Evolutionary conservation across 2,329 filamentous ascomycete genomes (phyloP).

Genomic region (Cadophora sp.): DNA sequence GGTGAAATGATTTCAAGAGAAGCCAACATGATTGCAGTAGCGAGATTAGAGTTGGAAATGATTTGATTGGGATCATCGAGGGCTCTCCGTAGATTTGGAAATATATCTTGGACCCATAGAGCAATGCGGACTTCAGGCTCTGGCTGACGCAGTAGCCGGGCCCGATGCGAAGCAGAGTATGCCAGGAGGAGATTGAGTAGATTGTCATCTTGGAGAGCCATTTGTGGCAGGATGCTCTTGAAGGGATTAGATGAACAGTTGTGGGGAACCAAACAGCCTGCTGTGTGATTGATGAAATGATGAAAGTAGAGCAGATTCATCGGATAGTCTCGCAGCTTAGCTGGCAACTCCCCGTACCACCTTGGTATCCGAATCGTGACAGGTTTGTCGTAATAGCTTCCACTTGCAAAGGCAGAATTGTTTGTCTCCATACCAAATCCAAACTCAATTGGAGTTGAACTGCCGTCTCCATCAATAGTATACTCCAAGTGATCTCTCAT

Average conservation of each 20-base stretch:
- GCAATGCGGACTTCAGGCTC: conserved; percentile 82
- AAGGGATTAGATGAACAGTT: conserved; percentile 60
- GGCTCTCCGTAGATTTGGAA: conserved; percentile 72
- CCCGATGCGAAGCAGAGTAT: conserved; percentile 84
- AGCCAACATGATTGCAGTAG: conserved; percentile 84
- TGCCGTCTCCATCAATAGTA: conserved; percentile 45
- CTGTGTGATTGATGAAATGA: conserved; percentile 80
- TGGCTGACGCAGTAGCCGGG: conserved; percentile 73
- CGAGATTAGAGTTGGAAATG: conserved; percentile 76
- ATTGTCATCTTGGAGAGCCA: conserved; percentile 73
- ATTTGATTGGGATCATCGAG: conserved; percentile 66
- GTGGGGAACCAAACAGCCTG: conserved; percentile 62
- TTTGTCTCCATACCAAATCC: conserved; percentile 55
- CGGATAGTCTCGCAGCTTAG: conserved; percentile 68
- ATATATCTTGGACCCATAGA: conserved; percentile 80
- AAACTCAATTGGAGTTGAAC: conserved; percentile 52
- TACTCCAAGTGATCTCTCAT: conserved; percentile 35
- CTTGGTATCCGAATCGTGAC: conserved; percentile 65
- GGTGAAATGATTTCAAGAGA: conserved; percentile 86
- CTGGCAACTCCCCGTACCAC: conserved; percentile 56
- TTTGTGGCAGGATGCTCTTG: conserved; percentile 57
- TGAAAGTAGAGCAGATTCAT: conserved; percentile 74
- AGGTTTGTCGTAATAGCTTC: conserved; percentile 73
- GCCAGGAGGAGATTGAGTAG: conserved; percentile 79
- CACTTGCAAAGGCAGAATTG: conserved; percentile 61